Evolutionary conservation across 2,329 filamentous ascomycete genomes (phyloP), one percentile per base, ranked within the genome.

Genomic region (Aspergillus udagawae): DNA sequence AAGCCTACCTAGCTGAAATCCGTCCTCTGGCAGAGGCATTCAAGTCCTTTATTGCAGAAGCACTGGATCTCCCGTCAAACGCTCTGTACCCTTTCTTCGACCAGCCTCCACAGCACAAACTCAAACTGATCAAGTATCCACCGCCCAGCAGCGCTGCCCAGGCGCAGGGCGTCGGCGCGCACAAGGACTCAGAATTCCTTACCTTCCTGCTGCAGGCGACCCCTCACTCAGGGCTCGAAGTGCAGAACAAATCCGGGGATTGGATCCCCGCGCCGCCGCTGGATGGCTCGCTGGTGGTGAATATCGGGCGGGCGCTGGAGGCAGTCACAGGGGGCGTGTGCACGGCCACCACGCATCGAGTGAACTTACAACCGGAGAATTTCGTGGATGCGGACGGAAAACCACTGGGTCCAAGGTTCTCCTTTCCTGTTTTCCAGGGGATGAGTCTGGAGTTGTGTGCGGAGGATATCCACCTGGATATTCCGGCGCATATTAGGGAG

Each of bases 151-250:
- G 59, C 14, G 58, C 59, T 2, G 56, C 60, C 14, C 59, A 78
- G 28, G 65, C 69, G 5, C 73, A 77, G 54, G 77, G 77, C 4
- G 75, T 73, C 6, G 72, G 72, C 9, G 73, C 80, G 0, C 80
- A 82, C 56, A 82, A 80, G 7, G 80, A 82, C 58, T 77, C 78
- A 29, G 74, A 79, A 49, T 78, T 78, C 55, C 77, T 81, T 56
- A 82, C 79, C 1, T 79, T 80, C 54, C 70, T 82, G 1, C 73
- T 75, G 10, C 79, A 81, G 58, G 78, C 78, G 41, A 69, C 69
- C 2, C 69, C 71, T 1, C 72, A 74, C 29, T 74, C 72, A 4
- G 80, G 80, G 0, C 72, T 82, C 0, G 77, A 82, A 57, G 79
- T 81, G 0, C 72, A 81, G 50, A 80, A 77, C 58, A 78, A 79